Evolutionary conservation across 495 filamentous ascomycete species (phyloP), one percentile per base, ranked within the genome.

Genomic region (Viridothelium virens): DNA sequence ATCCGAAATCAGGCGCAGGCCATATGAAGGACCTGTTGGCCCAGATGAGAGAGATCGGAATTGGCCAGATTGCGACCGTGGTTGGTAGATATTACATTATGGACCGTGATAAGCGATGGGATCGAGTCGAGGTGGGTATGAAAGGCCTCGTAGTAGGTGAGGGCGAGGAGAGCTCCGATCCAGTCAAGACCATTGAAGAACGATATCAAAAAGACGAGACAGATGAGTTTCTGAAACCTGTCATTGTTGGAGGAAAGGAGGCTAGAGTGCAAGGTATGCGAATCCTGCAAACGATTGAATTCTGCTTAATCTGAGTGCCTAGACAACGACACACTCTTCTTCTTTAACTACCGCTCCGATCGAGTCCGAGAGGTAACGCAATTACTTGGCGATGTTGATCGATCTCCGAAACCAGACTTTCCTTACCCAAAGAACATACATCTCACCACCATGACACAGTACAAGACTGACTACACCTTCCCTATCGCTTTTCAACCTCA

Each of bases 291-390:
- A 64, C 25, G 44, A 38, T 48, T 61, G 41, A 65, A 62, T 39
- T 18, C 38, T 64, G 14, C 39, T 67, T 70, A 69, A 73, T 53
- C 10, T 59, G 2, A 11, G 25, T n/a, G 2, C 33, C 44, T 67
- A 91, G 91, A 97, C 74, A 84, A 87, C 68, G 94, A 98, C 74
- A 93, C 91, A 61, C 85, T 96, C 72, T 97, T 98, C 84, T 97
- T 97, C 86, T 98, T 98, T 89, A 98, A 98, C 85, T 98, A 98
- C 85, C 93, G 94, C 71, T 97, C 94, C 46, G 94, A 98, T 74
- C 92, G 94, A 76, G 92, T 96, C 63, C 91, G 95, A 70, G 93
- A 98, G 75, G 88, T 97, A 74, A 96, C 93, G 64, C 94, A 97
- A 80, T 82, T 97, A 56, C 81, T 98, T 37, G 95, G 94, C 73